phyloP scores from a whole-genome alignment of 345 rosid genomes.

The Eucalyptus guilfoylei region DNA sequence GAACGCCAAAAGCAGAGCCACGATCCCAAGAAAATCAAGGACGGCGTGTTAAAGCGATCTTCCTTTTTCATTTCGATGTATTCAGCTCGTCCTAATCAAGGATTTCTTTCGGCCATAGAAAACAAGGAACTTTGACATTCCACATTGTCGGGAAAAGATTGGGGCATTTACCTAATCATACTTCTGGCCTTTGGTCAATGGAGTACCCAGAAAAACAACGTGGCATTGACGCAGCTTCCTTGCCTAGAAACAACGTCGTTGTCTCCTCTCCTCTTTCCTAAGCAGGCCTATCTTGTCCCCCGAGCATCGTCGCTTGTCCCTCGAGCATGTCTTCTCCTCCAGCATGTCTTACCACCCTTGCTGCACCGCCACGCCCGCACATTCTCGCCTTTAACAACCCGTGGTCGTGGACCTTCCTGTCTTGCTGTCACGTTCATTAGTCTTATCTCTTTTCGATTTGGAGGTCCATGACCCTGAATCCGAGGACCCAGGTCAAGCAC shows the following conservation, averaged over 20 bases:
- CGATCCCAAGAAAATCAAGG: not conserved
- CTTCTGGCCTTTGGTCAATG: not conserved
- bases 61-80: not conserved
- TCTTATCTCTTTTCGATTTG: not conserved
- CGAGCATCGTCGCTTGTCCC: not conserved
- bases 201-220: not conserved
- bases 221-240: not conserved
- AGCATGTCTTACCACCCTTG: not conserved
- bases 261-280: not conserved
- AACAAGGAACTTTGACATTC: not conserved
- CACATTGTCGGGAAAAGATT: not conserved
- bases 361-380: not conserved
- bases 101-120: not conserved
- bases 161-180: not conserved
- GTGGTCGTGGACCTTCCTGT: not conserved
- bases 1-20: not conserved
- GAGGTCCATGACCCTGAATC: not conserved
- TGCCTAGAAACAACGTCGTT: not conserved
- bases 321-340: not conserved
- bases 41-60: not conserved
- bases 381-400: not conserved
- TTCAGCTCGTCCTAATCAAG: not conserved
- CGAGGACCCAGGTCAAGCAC: not conserved
- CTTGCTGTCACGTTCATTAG: not conserved
- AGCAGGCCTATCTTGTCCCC: not conserved